Percentiles rank a stretch among this genome's conserved stretches.
Evolutionary conservation across 106 monocot genomes (phyloP).

Genomic region (Vanilla planifolia): DNA sequence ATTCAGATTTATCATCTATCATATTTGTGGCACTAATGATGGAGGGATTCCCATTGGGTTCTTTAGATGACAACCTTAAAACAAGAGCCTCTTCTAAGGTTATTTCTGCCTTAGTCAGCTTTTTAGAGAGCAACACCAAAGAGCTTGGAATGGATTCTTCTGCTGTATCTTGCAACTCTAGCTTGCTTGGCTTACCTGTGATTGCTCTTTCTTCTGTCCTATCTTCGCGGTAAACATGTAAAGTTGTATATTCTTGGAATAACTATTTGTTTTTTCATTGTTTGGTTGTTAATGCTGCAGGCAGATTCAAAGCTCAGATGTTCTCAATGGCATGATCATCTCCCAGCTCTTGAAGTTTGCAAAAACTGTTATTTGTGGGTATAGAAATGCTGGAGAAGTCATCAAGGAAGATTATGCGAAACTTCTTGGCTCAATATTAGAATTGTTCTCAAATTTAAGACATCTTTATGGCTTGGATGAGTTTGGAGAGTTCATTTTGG

Average conservation of each 20-base stretch:
- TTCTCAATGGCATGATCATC: conserved; percentile 30
- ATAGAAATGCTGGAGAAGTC: conserved; percentile 22
- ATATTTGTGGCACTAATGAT: conserved; percentile 53
- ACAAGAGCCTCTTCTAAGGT: conserved; percentile 30
- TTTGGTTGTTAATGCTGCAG: conserved; percentile 34
- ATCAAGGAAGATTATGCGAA: conserved; percentile 27
- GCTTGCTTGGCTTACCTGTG: conserved; percentile 44
- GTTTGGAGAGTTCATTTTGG: conserved; percentile 43
- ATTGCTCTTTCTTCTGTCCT: conserved; percentile 54
- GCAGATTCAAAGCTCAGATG: conserved; percentile 33
- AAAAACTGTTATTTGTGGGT: conserved; percentile 40
- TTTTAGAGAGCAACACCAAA: conserved; percentile 32
- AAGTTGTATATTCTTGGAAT: too few species aligned
- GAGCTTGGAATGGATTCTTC: conserved; percentile 19
- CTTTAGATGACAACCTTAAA: conserved; percentile 49
- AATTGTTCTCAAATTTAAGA: conserved; percentile 47
- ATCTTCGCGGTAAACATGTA: conserved; percentile 51
- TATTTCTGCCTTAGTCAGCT: conserved; percentile 32
- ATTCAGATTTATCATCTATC: conserved; percentile 31
- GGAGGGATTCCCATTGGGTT: conserved; percentile 79
- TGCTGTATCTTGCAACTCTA: conserved; percentile 12
- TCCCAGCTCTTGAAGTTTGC: conserved; percentile 45
- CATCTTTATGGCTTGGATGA: conserved; percentile 43
- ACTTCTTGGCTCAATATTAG: conserved; percentile 44
- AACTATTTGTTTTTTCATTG: too few species aligned